Conservation (phyloP, 495 filamentous ascomycete species). For the Niebla homalea region DNA sequence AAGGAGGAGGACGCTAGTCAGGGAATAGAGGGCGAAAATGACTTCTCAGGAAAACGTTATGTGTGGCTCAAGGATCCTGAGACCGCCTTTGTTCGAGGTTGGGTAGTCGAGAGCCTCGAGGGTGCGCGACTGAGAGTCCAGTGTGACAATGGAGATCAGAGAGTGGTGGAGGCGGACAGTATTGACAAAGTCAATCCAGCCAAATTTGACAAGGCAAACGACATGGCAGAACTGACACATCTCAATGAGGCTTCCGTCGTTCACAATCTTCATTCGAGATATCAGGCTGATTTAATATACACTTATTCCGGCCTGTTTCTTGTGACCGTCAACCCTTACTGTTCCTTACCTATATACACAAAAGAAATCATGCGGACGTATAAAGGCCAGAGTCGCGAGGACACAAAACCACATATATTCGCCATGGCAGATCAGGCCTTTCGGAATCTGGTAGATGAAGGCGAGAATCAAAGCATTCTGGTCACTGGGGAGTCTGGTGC, state of each 20-base stretch:
- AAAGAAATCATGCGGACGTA: constrained; percentile 97
- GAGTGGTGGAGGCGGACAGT: constrained; percentile 66
- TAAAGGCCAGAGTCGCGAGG: constrained; percentile 74
- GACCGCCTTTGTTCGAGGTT: constrained; percentile 79
- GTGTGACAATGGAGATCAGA: constrained; percentile 89
- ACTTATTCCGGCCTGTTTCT: constrained; percentile 97
- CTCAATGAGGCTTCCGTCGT: constrained; percentile 96
- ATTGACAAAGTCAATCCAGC: constrained; percentile 98
- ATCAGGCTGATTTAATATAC: constrained; percentile 93
- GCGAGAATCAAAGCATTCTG: constrained; percentile 91
- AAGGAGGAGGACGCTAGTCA: constrained; percentile 53
- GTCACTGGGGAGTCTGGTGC: constrained; percentile 98
- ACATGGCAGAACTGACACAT: constrained; percentile 98
- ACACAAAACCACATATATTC: constrained; percentile 94
- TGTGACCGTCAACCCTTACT: constrained; percentile 95
- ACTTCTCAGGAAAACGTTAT: constrained; percentile 98
- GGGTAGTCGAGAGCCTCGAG: constrained; percentile 70
- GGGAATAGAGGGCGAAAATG: constrained; percentile 84
- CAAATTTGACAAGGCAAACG: constrained; percentile 97
- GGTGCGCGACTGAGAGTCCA: constrained; percentile 63
- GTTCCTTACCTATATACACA: constrained; percentile 84
- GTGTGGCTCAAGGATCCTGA: constrained; percentile 87
- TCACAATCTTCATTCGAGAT: constrained; percentile 86
- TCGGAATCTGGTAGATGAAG: constrained; percentile 86
- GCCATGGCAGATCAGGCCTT: constrained; percentile 98